These are phyloP conservation scores for Colletotrichum tropicale DNA, from an alignment of 2,329 filamentous ascomycete genomes.

Conservation along the genomic window DNA sequence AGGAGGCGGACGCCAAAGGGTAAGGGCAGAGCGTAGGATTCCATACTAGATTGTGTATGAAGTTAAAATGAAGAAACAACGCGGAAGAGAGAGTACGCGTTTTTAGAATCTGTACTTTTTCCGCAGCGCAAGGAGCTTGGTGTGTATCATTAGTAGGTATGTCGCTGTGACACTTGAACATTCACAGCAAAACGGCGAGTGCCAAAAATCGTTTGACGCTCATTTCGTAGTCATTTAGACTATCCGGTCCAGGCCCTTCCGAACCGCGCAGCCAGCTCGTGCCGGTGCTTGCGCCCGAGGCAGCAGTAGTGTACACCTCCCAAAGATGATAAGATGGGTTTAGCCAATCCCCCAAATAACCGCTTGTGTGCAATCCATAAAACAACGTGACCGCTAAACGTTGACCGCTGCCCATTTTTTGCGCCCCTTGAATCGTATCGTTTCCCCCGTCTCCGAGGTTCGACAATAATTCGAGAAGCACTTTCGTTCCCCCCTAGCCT, in stretches of 20 bases:
- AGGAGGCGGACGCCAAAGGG: conserved; percentile 63
- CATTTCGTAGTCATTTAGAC: conserved; percentile 20
- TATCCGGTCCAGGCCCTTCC: not conserved
- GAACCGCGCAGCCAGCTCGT: not conserved
- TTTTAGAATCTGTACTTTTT: not conserved
- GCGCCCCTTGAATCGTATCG: not conserved
- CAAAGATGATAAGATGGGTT: conserved; percentile 7
- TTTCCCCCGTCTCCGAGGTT: conserved; percentile 7
- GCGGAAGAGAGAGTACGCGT: not conserved
- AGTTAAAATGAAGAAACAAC: not conserved
- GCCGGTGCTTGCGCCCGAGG: not conserved
- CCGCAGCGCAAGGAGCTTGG: too few relatives aligned
- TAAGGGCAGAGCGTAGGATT: conserved; percentile 38
- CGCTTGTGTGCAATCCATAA: conserved; percentile 17
- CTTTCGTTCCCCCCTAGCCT: conserved; percentile 5
- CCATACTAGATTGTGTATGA: not conserved
- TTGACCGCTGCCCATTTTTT: conserved; percentile 16
- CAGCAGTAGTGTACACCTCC: conserved; percentile 19
- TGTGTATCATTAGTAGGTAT: not conserved
- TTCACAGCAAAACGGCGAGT: not conserved
- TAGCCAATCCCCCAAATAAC: conserved; percentile 13
- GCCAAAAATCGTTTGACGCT: not conserved
- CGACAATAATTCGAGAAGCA: not conserved
- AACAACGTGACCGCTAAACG: conserved; percentile 19
- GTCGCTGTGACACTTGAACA: not conserved